Conservation (phyloP, 768 basidiomycete genomes). For the Lentinus brumalis region DNA sequence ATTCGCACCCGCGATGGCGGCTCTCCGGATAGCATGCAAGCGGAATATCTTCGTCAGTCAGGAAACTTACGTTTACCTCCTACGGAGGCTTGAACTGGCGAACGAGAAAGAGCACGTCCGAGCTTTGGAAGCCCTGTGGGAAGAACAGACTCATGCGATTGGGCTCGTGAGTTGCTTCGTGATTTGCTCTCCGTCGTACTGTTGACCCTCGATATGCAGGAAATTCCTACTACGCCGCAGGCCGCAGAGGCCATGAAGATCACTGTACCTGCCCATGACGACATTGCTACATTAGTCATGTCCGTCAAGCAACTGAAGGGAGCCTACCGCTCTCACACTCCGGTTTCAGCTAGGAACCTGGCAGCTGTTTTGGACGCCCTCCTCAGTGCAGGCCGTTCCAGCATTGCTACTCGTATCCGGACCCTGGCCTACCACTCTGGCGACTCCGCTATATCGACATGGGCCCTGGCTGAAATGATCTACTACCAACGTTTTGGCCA, state of each 20-base stretch:
- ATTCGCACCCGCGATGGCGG: background rate
- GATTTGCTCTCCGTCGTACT: background rate
- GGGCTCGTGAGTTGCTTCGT: background rate
- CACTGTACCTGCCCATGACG: background rate
- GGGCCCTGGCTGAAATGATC: conserved; percentile 32
- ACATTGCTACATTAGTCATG: background rate
- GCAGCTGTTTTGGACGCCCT: conserved; percentile 19
- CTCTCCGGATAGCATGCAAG: background rate
- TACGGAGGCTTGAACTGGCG: background rate
- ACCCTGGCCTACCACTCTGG: conserved; percentile 48
- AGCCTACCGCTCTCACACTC: background rate
- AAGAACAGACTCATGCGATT: background rate
- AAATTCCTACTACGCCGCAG: background rate
- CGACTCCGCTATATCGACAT: conserved; percentile 25
- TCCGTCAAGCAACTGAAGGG: background rate
- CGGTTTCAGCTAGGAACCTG: conserved; percentile 4
- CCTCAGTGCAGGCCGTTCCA: conserved; percentile 53
- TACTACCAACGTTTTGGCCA: conserved; percentile 15
- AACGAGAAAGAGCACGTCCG: background rate
- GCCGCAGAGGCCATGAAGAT: background rate
- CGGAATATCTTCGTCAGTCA: background rate
- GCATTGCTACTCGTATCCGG: conserved; percentile 62
- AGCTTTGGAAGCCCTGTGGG: background rate
- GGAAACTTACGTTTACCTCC: background rate
- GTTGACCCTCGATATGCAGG: background rate